These are phyloP conservation scores for Avena insularis DNA, from an alignment of 176 grass and related monocot genomes.

Conservation along the genomic window DNA sequence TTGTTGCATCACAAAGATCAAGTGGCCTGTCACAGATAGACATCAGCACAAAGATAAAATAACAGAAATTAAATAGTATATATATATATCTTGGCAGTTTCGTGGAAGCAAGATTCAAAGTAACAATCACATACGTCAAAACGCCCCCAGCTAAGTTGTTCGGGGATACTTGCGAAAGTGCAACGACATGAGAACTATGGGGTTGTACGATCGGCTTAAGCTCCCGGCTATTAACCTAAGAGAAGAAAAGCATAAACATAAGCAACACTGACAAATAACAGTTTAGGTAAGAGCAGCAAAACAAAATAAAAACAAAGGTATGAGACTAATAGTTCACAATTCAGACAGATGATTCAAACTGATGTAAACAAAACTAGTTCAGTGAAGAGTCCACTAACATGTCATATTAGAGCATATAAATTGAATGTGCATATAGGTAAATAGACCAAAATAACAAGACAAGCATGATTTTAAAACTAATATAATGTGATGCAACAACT, in stretches of 20 bases:
- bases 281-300: conserved; percentile 25
- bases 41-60: conserved; percentile 30
- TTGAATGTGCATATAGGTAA: conserved; percentile 13
- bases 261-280: conserved; percentile 28
- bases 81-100: conserved; percentile 25
- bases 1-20: conserved; percentile 81
- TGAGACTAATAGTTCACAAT: not conserved
- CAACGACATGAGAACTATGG: conserved; percentile 76
- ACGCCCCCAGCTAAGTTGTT: conserved; percentile 68
- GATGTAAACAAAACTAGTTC: not conserved
- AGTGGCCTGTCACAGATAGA: conserved; percentile 76
- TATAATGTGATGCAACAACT: conserved; percentile 16
- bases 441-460: conserved; percentile 13
- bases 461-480: conserved; percentile 27
- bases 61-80: conserved; percentile 15
- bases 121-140: conserved; percentile 70
- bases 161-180: conserved; percentile 79
- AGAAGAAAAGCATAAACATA: conserved; percentile 40
- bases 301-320: conserved; percentile 5
- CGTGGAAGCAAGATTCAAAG: conserved; percentile 16
- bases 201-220: conserved; percentile 55
- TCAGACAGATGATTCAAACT: conserved; percentile 4
- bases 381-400: not conserved
- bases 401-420: conserved; percentile 26
- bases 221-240: conserved; percentile 67